Percentiles rank a stretch among this genome's conserved stretches.
phyloP scores from a whole-genome alignment of 306 rosid species.

The Trichosanthes cucumerina region DNA sequence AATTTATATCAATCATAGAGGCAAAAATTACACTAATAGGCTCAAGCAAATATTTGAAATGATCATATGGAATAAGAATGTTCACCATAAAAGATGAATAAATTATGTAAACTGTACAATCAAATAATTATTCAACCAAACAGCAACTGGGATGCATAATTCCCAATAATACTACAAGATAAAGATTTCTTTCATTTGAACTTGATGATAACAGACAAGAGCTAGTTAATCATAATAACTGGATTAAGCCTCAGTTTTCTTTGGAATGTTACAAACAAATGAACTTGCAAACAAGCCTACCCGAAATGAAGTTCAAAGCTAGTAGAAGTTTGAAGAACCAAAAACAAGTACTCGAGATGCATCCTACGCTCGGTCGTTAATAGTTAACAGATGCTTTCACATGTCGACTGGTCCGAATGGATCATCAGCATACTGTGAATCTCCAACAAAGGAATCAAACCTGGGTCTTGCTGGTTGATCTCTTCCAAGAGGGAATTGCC shows the following conservation, averaged over 20 bases:
- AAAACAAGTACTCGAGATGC: not conserved
- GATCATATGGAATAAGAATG: not conserved
- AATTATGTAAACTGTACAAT: not conserved
- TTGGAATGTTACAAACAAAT: conserved; percentile 1
- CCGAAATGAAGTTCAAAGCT: not conserved
- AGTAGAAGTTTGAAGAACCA: not conserved
- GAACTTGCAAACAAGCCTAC: not conserved
- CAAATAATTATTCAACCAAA: not conserved
- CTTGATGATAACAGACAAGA: not conserved
- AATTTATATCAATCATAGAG: not conserved
- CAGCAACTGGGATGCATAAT: not conserved
- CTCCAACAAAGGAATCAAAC: conserved; percentile 31
- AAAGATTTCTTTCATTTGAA: not conserved
- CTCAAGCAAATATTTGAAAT: not conserved
- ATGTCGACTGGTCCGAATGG: conserved; percentile 54
- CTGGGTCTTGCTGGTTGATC: conserved; percentile 49
- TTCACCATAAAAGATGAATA: not conserved
- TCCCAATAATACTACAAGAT: not conserved
- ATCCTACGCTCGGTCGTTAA: not conserved
- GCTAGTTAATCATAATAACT: not conserved
- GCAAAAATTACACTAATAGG: not conserved
- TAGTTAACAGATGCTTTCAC: conserved; percentile 26
- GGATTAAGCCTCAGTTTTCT: not conserved
- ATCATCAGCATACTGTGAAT: conserved; percentile 49
- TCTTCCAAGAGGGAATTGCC: conserved; percentile 69